Conservation (phyloP, 305 asterid genomes). For the Rubia peregrina region DNA sequence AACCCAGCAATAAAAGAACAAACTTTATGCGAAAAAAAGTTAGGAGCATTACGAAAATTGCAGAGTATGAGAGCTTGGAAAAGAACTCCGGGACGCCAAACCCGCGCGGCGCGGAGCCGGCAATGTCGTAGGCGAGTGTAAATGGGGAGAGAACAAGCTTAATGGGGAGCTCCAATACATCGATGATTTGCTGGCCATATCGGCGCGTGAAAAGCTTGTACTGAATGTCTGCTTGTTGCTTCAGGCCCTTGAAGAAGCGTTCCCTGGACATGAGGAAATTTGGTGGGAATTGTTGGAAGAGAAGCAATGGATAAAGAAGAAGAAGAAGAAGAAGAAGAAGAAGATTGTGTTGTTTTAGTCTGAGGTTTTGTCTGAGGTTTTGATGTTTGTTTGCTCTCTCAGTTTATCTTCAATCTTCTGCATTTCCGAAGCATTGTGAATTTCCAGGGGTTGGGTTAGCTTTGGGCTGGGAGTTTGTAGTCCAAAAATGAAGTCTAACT, state of each 20-base stretch:
- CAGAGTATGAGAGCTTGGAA: conserved; percentile 78
- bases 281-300: background rate
- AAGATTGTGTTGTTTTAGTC: background rate
- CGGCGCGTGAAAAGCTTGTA: conserved; percentile 46
- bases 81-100: conserved; percentile 86
- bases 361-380: conserved; percentile 3
- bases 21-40: conserved; percentile 1
- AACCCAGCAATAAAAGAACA: background rate
- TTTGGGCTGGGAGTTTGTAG: background rate
- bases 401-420: background rate
- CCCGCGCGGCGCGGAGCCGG: conserved; percentile 97
- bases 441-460: background rate
- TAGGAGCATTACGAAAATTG: conserved; percentile 57
- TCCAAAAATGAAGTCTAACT: background rate
- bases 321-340: background rate
- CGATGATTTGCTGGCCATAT: conserved; percentile 66
- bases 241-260: conserved; percentile 32
- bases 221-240: conserved; percentile 38
- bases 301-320: conserved; percentile 13
- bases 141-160: conserved; percentile 67
- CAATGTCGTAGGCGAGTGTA: conserved; percentile 76
- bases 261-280: conserved; percentile 38
- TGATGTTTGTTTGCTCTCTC: background rate
- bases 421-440: background rate
- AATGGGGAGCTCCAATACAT: conserved; percentile 67